These are phyloP conservation scores for Gloeopeniophorella convolvens DNA, from an alignment of 768 basidiomycete genomes.

Conservation along the genomic window DNA sequence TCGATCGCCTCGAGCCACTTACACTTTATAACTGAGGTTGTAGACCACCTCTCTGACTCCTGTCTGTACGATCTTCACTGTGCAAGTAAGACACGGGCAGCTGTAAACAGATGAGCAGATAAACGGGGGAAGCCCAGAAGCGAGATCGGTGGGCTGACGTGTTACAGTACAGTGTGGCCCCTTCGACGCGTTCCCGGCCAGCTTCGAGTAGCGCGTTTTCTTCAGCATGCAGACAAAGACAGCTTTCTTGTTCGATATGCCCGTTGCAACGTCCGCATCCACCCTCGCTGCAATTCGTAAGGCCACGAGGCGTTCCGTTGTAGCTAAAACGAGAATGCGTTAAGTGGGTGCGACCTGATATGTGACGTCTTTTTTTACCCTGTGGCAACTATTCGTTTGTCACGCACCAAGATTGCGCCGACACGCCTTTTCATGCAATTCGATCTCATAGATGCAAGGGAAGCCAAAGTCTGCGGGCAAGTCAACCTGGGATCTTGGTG, in stretches of 20 bases:
- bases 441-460: constrained; percentile 80
- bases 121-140: too few relatives aligned
- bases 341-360: not conserved
- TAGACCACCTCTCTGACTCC: constrained; percentile 92
- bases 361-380: constrained; percentile 48
- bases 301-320: constrained; percentile 91
- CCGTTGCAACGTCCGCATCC: constrained; percentile 82
- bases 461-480: constrained; percentile 84
- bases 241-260: constrained; percentile 54
- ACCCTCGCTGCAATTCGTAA: constrained; percentile 86
- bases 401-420: constrained; percentile 86
- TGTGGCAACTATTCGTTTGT: constrained; percentile 71
- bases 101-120: constrained; percentile 41
- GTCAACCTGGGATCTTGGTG: constrained; percentile 6
- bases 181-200: constrained; percentile 82
- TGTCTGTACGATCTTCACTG: constrained; percentile 94
- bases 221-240: constrained; percentile 94
- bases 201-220: constrained; percentile 96
- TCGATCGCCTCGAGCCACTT: constrained; percentile 25
- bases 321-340: constrained; percentile 46
- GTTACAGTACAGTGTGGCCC: constrained; percentile 93
- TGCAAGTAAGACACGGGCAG: constrained; percentile 96
- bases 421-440: constrained; percentile 98
- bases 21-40: constrained; percentile 95
- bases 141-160: constrained; percentile 52